Evolutionary conservation across 2,329 filamentous ascomycete species (phyloP), one percentile per base, ranked within the genome.

Genomic region (Lachnellula hyalina): DNA sequence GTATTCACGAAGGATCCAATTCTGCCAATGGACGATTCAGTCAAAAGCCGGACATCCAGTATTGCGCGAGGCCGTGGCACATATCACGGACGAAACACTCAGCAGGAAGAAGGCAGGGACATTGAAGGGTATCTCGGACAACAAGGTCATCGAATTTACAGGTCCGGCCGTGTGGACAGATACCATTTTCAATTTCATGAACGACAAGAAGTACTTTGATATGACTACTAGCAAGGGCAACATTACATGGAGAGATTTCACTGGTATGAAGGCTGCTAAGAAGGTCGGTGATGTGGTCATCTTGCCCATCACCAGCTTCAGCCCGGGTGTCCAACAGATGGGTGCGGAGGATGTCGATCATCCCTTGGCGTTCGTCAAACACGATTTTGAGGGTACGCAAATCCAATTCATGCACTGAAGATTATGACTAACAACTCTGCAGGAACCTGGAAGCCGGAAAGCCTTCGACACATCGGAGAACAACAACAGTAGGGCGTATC

Each of bases 11-110:
- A 84, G 93, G 60, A 92, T 99, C 58, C 94, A 97, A 70, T 97
- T 99, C 73, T 99, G 94, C 74, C 94, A 99, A 72, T 99, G 94
- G 94, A 99, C 94, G 1, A 96, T 99, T 60, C 93, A 97, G 72
- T 78, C 89, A 54, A 99, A 99, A 73, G 88, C 93, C 0, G 94
- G 94, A 11, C 94, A 99, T 70, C 94, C 94, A 0, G 84, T 96
- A 12, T 80, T 99, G 55, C 84, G 92, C 59, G 90, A 96, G 58
- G 83, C 96, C 57, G 90, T 99, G 34, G 79, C 87, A 14, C 87
- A 85, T 62, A 92, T 99, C 67, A 96, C 93, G 0, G 80, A 89
- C 61, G 84, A 92, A 69, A 89, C 92, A 0, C 76, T 97, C 49
- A 77, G 79, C 56, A 81, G 86, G 73, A 91, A 95, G 77, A 77